Evolutionary conservation across 129 eudicot genomes (phyloP).

Genomic region (Flaveria brownii): DNA sequence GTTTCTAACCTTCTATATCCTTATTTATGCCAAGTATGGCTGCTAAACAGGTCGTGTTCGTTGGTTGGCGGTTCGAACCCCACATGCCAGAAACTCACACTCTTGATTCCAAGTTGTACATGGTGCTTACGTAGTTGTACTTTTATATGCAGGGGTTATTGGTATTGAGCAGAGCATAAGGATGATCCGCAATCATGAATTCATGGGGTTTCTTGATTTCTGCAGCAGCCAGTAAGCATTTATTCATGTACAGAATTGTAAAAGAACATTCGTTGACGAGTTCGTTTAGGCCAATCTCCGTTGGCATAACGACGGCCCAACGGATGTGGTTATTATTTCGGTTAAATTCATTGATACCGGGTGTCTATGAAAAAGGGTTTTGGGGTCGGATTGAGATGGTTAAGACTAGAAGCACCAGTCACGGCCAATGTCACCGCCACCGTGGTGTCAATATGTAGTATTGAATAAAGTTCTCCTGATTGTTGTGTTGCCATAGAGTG

Average conservation of each 20-base stretch:
- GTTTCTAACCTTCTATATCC: slow-evolving; percentile 8
- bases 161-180: slow-evolving; percentile 69
- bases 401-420: background rate
- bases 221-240: slow-evolving; percentile 60
- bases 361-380: slow-evolving; percentile 16
- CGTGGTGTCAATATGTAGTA: slow-evolving; percentile 13
- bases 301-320: slow-evolving; percentile 30
- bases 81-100: too few relatives aligned
- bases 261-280: background rate
- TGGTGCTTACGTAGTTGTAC: background rate
- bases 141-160: slow-evolving; percentile 56
- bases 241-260: slow-evolving; percentile 7
- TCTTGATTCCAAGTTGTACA: background rate
- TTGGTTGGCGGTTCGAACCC: too few relatives aligned
- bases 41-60: too few relatives aligned
- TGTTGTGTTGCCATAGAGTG: slow-evolving; percentile 23
- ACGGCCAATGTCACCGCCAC: slow-evolving; percentile 12
- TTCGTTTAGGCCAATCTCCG: slow-evolving; percentile 42
- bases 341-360: slow-evolving; percentile 7
- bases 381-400: background rate
- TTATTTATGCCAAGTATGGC: background rate
- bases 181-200: slow-evolving; percentile 81
- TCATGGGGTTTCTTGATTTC: slow-evolving; percentile 88
- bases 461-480: slow-evolving; percentile 11
- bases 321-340: background rate